Evolutionary conservation across 768 basidiomycete species (phyloP), one percentile per base, ranked within the genome.

Genomic region (Strobilomyces echinocephalus): DNA sequence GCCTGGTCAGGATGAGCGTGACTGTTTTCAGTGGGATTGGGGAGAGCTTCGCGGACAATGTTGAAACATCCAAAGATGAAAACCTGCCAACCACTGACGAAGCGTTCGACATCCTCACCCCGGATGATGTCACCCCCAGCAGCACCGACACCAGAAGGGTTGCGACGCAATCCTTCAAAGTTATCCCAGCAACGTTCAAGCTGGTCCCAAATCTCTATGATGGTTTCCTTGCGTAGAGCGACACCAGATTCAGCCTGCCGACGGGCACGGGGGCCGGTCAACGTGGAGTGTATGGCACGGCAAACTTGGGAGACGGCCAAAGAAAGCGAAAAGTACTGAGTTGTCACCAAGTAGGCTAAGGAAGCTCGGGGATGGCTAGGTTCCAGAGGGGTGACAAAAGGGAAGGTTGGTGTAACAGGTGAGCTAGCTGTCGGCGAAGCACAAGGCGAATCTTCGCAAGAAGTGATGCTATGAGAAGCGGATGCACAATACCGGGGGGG

Each of bases 21-120:
- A 31, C 36, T 36, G 4, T 45, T 41, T 54, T 84, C 81, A 63
- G 87, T 85, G 4, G 38, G 42, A n/a, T 18, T 24, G 33, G 43
- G 43, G 30, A 97, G 80, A 3, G 84, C 80, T 64, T 93, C 91
- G 28, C 90, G 84, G 60, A 95, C 87, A 59, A 91, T 80, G 68
- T 94, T 94, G 66, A 93, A 79, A 67, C 88, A 91, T 69, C 95
- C 91, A 60, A 95, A 95, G 57, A 95, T 84, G 70, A 90, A 93
- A 50, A 92, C 86, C 79, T 90, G 87, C 92, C 93, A 95, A 33
- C 86, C 84, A 63, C 88, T 84, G 42, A 86, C 84, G 65, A 88
- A 94, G 53, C 85, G 70, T 50, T 81, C 78, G 33, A 81, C 69
- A 49, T 85, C 83, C 57, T 82, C 81, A 8, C 69, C 63, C 10